Base-by-base conservation (phyloP, 225 moss, liverwort and hornwort species). In the Pseudoscleropodium purum region DNA sequence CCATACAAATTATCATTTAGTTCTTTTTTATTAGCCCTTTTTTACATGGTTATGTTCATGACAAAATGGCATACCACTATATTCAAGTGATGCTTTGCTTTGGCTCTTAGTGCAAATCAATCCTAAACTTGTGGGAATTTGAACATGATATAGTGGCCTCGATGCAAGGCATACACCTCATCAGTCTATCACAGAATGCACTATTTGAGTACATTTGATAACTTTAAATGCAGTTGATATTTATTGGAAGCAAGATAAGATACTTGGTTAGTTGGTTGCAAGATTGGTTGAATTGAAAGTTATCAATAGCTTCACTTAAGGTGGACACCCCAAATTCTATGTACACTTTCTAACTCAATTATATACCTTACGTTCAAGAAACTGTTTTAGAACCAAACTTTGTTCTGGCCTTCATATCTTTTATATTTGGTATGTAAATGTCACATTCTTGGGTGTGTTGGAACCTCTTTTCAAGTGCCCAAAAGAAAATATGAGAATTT, bases 71-170 rank as follows among this genome's bases (percentile, higher is more conserved):
- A 33, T 7, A 75, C 13, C 13, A 20, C 26, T 19, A 3, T 33
- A 49, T 49, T 49, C 0, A 0, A 31, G 18, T 31, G 0, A 5
- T 51, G 5, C 77, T 14, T 36, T 9, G 5, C 5, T 77, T 0
- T 77, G 2, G 5, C 11, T 1, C 8, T 52, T 23, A 36, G 3
- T 52, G 2, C 9, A 24, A 2, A 36, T 54, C 36, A 24, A 34
- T 5, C 15, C 8, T 54, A 36, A 54, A 54, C 52, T 52, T 52
- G 14, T 34, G 9, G 51, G 5, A 52, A 23, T 54, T 3, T 3
- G 0, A 54, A 23, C 2, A 77, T 15, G 2, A 14, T 52, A 36
- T 21, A 77, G 8, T 52, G 13, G 34, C 21, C 1, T 34, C 0
- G 5, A 36, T 51, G 34, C 5, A 34, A 76, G 33, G 8, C 34